phyloP scores from a whole-genome alignment of 305 asterid species.

The Galium porrigens region DNA sequence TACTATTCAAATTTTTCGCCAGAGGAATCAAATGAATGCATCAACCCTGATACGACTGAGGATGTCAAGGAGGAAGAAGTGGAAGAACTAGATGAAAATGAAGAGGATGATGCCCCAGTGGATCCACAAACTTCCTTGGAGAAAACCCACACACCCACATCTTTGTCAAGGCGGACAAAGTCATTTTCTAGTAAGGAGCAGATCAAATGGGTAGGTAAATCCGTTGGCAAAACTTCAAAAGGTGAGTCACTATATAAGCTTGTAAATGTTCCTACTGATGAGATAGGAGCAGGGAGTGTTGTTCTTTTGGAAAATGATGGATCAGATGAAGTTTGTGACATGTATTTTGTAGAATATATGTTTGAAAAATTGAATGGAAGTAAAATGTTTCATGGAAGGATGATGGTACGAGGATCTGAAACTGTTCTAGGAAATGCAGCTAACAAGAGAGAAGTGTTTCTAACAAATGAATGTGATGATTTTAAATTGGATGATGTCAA shows the following conservation, averaged over 20 bases:
- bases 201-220: slow-evolving; percentile 53
- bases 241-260: slow-evolving; percentile 45
- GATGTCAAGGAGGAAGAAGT: slow-evolving; percentile 45
- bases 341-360: slow-evolving; percentile 71
- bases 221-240: slow-evolving; percentile 38
- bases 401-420: slow-evolving; percentile 57
- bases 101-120: slow-evolving; percentile 48
- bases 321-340: slow-evolving; percentile 30
- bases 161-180: slow-evolving; percentile 30
- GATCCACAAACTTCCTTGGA: slow-evolving; percentile 31
- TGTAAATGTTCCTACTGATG: slow-evolving; percentile 47
- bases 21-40: slow-evolving; percentile 38
- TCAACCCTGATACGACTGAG: slow-evolving; percentile 42
- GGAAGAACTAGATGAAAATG: slow-evolving; percentile 59
- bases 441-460: slow-evolving; percentile 71
- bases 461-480: slow-evolving; percentile 59
- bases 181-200: slow-evolving; percentile 26
- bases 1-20: slow-evolving; percentile 72
- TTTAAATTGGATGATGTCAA: slow-evolving; percentile 46
- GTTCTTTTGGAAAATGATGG: slow-evolving; percentile 53
- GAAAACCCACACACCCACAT: slow-evolving; percentile 24
- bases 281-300: slow-evolving; percentile 38
- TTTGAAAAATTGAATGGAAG: slow-evolving; percentile 50
- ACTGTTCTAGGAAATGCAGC: slow-evolving; percentile 82
- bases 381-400: slow-evolving; percentile 74